Percentiles rank a stretch among this genome's conserved stretches.
Conservation (phyloP, 2,329 filamentous ascomycete species). For the Onygena corvina region DNA sequence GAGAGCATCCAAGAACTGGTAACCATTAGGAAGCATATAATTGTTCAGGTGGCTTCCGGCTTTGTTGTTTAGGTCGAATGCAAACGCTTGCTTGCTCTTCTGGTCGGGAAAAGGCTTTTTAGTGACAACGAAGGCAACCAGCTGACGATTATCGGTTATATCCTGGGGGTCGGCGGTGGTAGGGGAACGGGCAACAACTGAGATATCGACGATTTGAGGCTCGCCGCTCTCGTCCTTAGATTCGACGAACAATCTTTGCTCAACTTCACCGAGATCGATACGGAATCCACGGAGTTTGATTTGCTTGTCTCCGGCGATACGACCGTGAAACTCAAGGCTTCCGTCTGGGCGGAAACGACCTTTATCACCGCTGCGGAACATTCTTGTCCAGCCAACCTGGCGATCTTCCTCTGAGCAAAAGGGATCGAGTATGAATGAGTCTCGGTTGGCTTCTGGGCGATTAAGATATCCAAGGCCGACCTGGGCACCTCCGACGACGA, state of each 20-base stretch:
- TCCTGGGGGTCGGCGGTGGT: background rate
- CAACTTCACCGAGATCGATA: slow-evolving; percentile 37
- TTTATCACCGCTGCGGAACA: slow-evolving; percentile 19
- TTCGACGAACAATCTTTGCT: slow-evolving; percentile 8
- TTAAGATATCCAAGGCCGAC: slow-evolving; percentile 17
- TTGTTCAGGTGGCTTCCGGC: slow-evolving; percentile 7
- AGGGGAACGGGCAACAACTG: slow-evolving; percentile 7
- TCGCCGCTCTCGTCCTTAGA: slow-evolving; percentile 7
- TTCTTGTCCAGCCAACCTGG: slow-evolving; percentile 14
- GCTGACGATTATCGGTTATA: slow-evolving; percentile 10
- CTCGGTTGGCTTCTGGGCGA: slow-evolving; percentile 6
- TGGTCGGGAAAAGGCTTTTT: slow-evolving; percentile 9
- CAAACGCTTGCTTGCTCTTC: slow-evolving; percentile 8
- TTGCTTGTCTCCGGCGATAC: slow-evolving; percentile 17
- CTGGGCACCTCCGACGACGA: slow-evolving; percentile 26
- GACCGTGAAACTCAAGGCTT: slow-evolving; percentile 17
- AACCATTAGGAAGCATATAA: slow-evolving; percentile 12
- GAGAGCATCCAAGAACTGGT: slow-evolving; percentile 11
- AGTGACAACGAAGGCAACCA: slow-evolving; percentile 10
- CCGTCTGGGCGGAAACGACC: slow-evolving; percentile 18
- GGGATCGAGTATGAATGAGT: slow-evolving; percentile 14
- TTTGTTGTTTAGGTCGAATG: slow-evolving; percentile 7
- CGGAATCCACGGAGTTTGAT: slow-evolving; percentile 18
- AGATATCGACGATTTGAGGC: slow-evolving; percentile 10
- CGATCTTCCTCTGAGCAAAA: slow-evolving; percentile 12